Conservation (phyloP, 352 stramenopile species). For the Phytophthora boehmeriae region DNA sequence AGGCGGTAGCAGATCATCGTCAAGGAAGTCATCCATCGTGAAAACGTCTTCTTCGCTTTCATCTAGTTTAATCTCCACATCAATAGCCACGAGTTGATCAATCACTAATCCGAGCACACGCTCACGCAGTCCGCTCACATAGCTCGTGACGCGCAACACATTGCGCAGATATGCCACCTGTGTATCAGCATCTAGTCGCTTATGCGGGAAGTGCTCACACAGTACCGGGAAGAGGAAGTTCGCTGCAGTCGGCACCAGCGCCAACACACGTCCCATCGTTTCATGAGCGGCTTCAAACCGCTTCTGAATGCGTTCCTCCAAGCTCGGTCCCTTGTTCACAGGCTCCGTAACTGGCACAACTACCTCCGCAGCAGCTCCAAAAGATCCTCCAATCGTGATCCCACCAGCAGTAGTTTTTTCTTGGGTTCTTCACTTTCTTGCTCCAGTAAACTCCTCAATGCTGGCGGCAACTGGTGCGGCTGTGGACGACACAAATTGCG, state of each 20-base stretch:
- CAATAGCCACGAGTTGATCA: conserved; percentile 84
- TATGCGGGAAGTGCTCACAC: conserved; percentile 84
- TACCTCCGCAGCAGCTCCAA: conserved; percentile 24
- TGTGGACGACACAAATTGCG: conserved; percentile 69
- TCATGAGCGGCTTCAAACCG: conserved; percentile 69
- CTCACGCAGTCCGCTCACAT: conserved; percentile 74
- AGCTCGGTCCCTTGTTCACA: conserved; percentile 14
- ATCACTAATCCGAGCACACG: conserved; percentile 86
- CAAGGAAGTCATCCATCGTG: conserved; percentile 82
- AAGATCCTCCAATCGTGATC: conserved; percentile 56
- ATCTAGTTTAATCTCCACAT: conserved; percentile 91
- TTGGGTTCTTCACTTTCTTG: conserved; percentile 7
- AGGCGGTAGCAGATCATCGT: conserved; percentile 75
- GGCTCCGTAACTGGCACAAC: conserved; percentile 13
- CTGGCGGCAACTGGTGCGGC: conserved; percentile 46
- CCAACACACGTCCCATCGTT: conserved; percentile 67
- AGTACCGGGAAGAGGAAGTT: conserved; percentile 82
- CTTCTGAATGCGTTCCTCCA: conserved; percentile 61
- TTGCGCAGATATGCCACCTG: conserved; percentile 80
- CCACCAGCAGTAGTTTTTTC: conserved; percentile 12
- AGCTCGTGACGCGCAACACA: conserved; percentile 69
- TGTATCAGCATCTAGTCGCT: conserved; percentile 67
- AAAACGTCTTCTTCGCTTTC: conserved; percentile 86
- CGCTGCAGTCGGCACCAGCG: conserved; percentile 72
- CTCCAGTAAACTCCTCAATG: conserved; percentile 25